Base-by-base conservation (phyloP, 768 basidiomycete species). In the Collybia nuda region DNA sequence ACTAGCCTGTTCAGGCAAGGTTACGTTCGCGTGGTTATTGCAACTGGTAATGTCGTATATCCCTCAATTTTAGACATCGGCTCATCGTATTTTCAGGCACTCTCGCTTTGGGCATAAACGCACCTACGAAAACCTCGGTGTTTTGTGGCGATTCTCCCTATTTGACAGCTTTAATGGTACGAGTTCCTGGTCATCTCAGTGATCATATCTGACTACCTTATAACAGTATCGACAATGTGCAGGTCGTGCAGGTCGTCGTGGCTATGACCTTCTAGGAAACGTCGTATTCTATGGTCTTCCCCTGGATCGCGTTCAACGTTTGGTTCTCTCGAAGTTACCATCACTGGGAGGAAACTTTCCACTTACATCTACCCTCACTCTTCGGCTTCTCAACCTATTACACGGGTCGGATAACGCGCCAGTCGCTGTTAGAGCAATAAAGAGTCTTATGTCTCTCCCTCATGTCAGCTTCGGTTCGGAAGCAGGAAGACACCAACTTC, bases 71-170 rank as follows among this genome's bases (percentile, higher is more conserved):
- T 43, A 6, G 17, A 4, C 17, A 44, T 17, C 44, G 26, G 15
- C 22, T 47, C 21, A 18, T 22, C 51, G 47, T 7, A 3, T 57
- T 7, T 14, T 17, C 44, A 82, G 83, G 81, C 1, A 88, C 86
- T 5, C 69, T 88, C 48, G 86, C 87, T 1, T 69, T 89, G 12
- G 88, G 87, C 50, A 89, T 89, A 58, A 89, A 89, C 58, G 86
- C 85, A 0, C 87, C 87, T 0, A 75, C 84, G 0, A 85, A 79
- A 57, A 84, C 87, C 0, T 73, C 80, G 1, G 74, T 84, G 5
- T 88, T 88, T 57, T 79, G 76, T 47, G 81, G 79, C 0, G 84
- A 85, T 62, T 85, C 84, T 0, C 79, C 80, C 1, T 83, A 51
- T 60, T 56, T 85, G 29, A 84, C 83, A 1, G 80, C 83, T 1